A percentile compares a stretch with the other conserved stretches of the same genome.
phyloP scores from a whole-genome alignment of 2,329 filamentous ascomycete genomes.

The Fusarium sp. region DNA sequence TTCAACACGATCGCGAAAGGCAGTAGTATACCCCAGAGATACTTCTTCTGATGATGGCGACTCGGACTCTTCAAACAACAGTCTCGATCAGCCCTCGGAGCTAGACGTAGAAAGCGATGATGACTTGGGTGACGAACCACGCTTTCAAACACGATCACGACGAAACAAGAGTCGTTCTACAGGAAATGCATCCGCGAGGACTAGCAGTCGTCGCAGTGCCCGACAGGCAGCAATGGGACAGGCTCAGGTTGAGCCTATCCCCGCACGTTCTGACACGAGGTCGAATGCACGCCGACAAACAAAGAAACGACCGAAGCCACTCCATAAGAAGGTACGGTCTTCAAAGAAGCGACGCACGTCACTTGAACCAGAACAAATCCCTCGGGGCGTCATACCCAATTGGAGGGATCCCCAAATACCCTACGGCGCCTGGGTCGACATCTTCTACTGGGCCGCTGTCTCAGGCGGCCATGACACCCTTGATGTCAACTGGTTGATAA shows the following conservation, averaged over 20 bases:
- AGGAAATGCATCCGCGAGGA: neutral
- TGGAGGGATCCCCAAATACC: slow-evolving; percentile 70
- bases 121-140: slow-evolving; percentile 11
- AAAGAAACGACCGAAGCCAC: slow-evolving; percentile 32
- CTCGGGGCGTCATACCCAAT: slow-evolving; percentile 56
- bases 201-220: slow-evolving; percentile 23
- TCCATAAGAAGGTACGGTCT: slow-evolving; percentile 14
- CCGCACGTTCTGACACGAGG: neutral
- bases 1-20: slow-evolving; percentile 33
- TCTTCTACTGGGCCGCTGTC: slow-evolving; percentile 76
- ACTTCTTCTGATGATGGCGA: slow-evolving; percentile 26
- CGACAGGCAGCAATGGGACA: slow-evolving; percentile 26
- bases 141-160: slow-evolving; percentile 13
- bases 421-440: slow-evolving; percentile 75
- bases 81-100: slow-evolving; percentile 11
- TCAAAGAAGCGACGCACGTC: slow-evolving; percentile 39
- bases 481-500: slow-evolving; percentile 73
- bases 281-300: slow-evolving; percentile 5
- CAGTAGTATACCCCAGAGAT: slow-evolving; percentile 14
- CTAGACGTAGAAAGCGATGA: slow-evolving; percentile 27
- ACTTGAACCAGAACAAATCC: slow-evolving; percentile 11
- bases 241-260: neutral
- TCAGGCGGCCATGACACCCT: slow-evolving; percentile 55
- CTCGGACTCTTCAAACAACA: slow-evolving; percentile 24
- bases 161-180: slow-evolving; percentile 1